phyloP scores from a whole-genome alignment of 1,284 basidiomycete species.

The Ceratobasidium sp. region DNA sequence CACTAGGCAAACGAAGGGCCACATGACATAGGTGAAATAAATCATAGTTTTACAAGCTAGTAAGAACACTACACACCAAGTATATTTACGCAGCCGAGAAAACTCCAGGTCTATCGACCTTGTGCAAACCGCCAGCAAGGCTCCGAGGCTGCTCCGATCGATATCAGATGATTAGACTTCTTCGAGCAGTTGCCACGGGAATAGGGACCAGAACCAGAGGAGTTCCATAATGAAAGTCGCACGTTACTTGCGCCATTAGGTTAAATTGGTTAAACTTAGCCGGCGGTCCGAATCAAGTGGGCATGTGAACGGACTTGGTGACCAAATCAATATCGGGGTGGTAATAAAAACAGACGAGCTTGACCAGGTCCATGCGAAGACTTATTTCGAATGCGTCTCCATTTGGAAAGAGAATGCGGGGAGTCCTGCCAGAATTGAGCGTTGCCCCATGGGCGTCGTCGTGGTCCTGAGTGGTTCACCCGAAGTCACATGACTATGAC shows the following conservation, averaged over 20 bases:
- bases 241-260: slow-evolving; percentile 5
- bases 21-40: neutral
- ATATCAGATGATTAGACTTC: slow-evolving; percentile 14
- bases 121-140: neutral
- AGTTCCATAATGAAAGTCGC: neutral
- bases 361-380: too few species aligned
- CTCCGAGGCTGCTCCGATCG: slow-evolving; percentile 31
- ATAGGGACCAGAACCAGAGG: neutral
- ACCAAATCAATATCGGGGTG: neutral
- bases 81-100: slow-evolving; percentile 24
- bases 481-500: too few species aligned
- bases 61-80: neutral
- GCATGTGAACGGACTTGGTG: slow-evolving; percentile 1
- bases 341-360: neutral
- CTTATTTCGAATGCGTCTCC: too few species aligned
- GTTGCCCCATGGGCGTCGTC: too few species aligned
- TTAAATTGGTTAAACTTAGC: neutral
- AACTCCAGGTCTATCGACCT: slow-evolving; percentile 7
- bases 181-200: neutral
- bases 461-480: too few species aligned
- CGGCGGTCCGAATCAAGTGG: neutral
- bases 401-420: too few species aligned
- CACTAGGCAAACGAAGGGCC: neutral
- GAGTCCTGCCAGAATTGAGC: too few species aligned
- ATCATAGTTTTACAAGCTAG: neutral